These are phyloP conservation scores for Tinospora cordifolia DNA, from an alignment of 164 flowering plant species.

Conservation along the genomic window DNA sequence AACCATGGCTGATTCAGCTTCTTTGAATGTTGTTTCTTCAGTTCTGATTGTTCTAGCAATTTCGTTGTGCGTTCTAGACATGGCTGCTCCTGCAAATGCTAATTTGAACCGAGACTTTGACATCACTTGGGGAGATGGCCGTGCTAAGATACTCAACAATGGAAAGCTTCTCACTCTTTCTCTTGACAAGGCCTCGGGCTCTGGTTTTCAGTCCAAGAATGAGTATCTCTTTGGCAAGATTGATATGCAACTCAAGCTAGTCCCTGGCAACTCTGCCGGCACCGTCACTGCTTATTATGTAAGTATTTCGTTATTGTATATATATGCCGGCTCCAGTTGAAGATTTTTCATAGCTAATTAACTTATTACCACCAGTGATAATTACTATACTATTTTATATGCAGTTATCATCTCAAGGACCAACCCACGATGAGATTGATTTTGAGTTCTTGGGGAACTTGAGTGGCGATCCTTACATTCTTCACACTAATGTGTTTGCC, in stretches of 20 bases:
- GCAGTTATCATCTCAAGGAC: conserved; percentile 29
- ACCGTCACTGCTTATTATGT: conserved; percentile 55
- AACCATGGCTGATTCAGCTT: background rate
- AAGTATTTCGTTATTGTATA: conserved; percentile 7
- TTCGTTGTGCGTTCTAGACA: background rate
- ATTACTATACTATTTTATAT: background rate
- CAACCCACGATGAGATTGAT: conserved; percentile 32
- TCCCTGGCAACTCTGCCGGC: conserved; percentile 59
- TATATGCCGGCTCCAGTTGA: too few species aligned
- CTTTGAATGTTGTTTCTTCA: background rate
- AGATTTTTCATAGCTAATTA: background rate
- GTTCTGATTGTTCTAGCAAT: background rate
- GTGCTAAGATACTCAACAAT: conserved; percentile 22
- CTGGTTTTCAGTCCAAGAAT: conserved; percentile 45
- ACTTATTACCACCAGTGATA: too few species aligned
- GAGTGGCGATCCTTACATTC: conserved; percentile 14
- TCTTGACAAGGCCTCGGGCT: conserved; percentile 43
- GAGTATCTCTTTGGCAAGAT: conserved; percentile 36
- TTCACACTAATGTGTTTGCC: conserved; percentile 14
- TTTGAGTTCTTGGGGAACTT: conserved; percentile 49
- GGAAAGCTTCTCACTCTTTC: conserved; percentile 40
- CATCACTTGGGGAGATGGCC: conserved; percentile 23
- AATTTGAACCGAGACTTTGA: conserved; percentile 19
- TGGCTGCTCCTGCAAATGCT: conserved; percentile 8
- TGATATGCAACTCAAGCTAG: conserved; percentile 57